Conservation (phyloP, 2,329 filamentous ascomycete genomes). For the Colletotrichum tamarilloi region DNA sequence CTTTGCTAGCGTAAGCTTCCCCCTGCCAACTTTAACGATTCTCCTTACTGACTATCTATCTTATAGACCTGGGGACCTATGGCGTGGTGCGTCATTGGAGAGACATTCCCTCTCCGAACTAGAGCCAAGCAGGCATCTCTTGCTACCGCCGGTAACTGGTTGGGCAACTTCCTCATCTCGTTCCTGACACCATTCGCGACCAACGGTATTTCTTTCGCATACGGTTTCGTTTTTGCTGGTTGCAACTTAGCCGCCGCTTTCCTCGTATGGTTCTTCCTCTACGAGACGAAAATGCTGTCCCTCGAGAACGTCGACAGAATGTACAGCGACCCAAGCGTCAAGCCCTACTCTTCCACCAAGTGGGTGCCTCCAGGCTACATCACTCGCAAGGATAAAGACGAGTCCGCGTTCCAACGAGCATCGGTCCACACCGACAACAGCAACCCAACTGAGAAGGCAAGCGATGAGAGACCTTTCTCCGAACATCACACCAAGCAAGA, state of each 20-base stretch:
- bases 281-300: constrained; percentile 71
- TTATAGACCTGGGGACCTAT: constrained; percentile 74
- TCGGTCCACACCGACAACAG: constrained; percentile 17
- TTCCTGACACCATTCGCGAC: constrained; percentile 78
- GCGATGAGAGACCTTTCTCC: constrained; percentile 21
- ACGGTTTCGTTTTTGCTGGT: constrained; percentile 74
- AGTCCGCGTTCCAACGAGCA: constrained; percentile 26
- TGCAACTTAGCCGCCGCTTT: constrained; percentile 69
- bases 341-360: constrained; percentile 68
- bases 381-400: constrained; percentile 51
- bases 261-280: constrained; percentile 77
- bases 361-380: constrained; percentile 62
- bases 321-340: constrained; percentile 70
- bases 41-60: not conserved
- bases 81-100: constrained; percentile 75
- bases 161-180: constrained; percentile 73
- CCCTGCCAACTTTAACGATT: not conserved
- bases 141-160: constrained; percentile 66
- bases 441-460: constrained; percentile 19
- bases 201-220: constrained; percentile 68
- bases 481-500: constrained; percentile 21
- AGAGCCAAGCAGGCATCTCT: constrained; percentile 66
- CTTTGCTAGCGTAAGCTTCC: constrained; percentile 62
- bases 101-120: constrained; percentile 71
- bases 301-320: constrained; percentile 80